Conservation (phyloP, 768 basidiomycete species). For the Inosperma sp. region DNA sequence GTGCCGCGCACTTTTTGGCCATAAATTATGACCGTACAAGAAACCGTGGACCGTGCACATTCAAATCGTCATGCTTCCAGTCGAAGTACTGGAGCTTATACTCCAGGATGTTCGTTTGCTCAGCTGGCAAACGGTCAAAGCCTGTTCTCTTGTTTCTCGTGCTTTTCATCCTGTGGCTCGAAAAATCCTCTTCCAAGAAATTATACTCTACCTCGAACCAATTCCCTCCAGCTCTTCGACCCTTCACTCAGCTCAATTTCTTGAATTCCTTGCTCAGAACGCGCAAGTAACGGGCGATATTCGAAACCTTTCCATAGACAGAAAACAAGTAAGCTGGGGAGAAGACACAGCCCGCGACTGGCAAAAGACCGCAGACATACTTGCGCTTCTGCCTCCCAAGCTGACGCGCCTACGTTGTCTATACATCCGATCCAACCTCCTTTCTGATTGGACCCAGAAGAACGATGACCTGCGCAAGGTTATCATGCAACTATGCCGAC, state of each 20-base stretch:
- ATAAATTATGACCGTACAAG: not conserved
- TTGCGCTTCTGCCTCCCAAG: slow-evolving; percentile 2
- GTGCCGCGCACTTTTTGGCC: not conserved
- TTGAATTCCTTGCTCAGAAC: slow-evolving; percentile 13
- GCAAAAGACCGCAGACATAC: slow-evolving; percentile 5
- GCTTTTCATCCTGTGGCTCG: slow-evolving; percentile 11
- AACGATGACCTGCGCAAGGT: slow-evolving; percentile 7
- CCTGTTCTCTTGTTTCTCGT: slow-evolving; percentile 13
- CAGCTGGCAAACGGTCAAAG: slow-evolving; percentile 7
- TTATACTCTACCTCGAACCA: slow-evolving; percentile 9
- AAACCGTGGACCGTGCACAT: not conserved
- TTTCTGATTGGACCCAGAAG: slow-evolving; percentile 10
- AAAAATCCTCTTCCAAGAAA: slow-evolving; percentile 14
- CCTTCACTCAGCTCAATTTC: slow-evolving; percentile 1
- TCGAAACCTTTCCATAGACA: slow-evolving; percentile 1
- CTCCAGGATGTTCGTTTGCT: slow-evolving; percentile 5
- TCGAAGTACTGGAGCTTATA: slow-evolving; percentile 15
- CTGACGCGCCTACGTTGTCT: not conserved
- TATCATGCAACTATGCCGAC: slow-evolving; percentile 2
- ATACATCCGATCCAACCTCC: slow-evolving; percentile 6
- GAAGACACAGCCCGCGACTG: not conserved
- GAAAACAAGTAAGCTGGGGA: not conserved
- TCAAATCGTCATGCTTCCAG: slow-evolving; percentile 5
- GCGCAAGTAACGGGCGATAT: slow-evolving; percentile 5
- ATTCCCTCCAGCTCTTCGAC: not conserved